These are phyloP conservation scores for Fusarium xyrophilum DNA, from an alignment of 2,329 filamentous ascomycete genomes.

Conservation along the genomic window DNA sequence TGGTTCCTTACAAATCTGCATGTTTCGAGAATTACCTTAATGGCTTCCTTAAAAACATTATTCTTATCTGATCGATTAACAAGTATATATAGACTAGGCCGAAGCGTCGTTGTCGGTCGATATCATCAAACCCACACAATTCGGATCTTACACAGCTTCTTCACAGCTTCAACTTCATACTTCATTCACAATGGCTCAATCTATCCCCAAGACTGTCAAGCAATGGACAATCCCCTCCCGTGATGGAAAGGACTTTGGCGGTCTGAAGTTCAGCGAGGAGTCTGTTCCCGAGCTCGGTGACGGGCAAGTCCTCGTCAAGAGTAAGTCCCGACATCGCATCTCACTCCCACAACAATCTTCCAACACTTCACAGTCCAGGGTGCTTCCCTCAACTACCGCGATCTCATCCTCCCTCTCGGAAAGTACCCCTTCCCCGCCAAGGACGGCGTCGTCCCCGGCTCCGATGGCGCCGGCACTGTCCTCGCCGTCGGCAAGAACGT, in stretches of 20 bases:
- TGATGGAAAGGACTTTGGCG: slow-evolving; percentile 61
- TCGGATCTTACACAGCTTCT: not conserved
- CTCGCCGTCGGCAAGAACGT: slow-evolving; percentile 59
- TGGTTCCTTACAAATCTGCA: slow-evolving; percentile 17
- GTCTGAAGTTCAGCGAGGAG: slow-evolving; percentile 62
- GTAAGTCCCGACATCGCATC: slow-evolving; percentile 31
- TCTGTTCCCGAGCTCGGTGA: slow-evolving; percentile 69
- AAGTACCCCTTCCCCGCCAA: slow-evolving; percentile 54
- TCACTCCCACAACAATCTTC: not conserved
- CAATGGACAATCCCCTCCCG: slow-evolving; percentile 60
- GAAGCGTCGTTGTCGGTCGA: not conserved
- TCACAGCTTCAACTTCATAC: not conserved
- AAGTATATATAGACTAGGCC: slow-evolving; percentile 13
- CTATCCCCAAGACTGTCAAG: slow-evolving; percentile 54
- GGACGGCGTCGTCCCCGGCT: slow-evolving; percentile 56
- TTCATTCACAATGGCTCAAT: slow-evolving; percentile 34
- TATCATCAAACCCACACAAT: not conserved
- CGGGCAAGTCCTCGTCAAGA: slow-evolving; percentile 73
- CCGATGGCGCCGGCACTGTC: slow-evolving; percentile 62
- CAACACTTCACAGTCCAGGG: slow-evolving; percentile 50
- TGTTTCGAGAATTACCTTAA: slow-evolving; percentile 6
- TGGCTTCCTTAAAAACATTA: not conserved
- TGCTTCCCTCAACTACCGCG: slow-evolving; percentile 63
- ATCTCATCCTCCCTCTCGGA: slow-evolving; percentile 59
- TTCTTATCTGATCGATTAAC: not conserved